Conservation (phyloP, 768 basidiomycete species). For the Sutorius australiensis region DNA sequence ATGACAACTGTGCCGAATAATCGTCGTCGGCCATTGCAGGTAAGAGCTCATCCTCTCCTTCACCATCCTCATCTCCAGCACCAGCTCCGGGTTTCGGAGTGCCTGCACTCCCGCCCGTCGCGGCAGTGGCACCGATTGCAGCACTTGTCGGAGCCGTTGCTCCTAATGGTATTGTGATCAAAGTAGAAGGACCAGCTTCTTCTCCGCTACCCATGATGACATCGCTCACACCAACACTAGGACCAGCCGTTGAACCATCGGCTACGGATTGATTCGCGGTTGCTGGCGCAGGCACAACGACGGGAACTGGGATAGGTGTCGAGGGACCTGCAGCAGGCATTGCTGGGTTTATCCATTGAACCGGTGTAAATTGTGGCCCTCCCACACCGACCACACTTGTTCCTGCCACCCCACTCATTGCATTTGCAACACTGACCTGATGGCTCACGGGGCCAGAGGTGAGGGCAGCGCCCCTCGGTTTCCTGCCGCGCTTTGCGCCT, state of each 20-base stretch:
- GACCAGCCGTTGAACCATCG: background rate
- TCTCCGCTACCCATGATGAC: slow-evolving; percentile 16
- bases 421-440: background rate
- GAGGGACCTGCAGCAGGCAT: slow-evolving; percentile 5
- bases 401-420: background rate
- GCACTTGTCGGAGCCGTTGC: background rate
- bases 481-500: slow-evolving; percentile 26
- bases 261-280: slow-evolving; percentile 10
- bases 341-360: slow-evolving; percentile 36
- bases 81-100: slow-evolving; percentile 11
- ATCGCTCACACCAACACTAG: slow-evolving; percentile 3
- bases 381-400: background rate
- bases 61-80: slow-evolving; percentile 48
- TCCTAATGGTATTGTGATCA: background rate
- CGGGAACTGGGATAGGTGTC: slow-evolving; percentile 10
- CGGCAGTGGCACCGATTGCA: background rate
- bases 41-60: slow-evolving; percentile 73
- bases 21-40: slow-evolving; percentile 89
- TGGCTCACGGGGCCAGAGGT: slow-evolving; percentile 9
- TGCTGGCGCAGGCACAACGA: background rate
- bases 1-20: slow-evolving; percentile 77
- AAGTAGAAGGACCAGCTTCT: slow-evolving; percentile 17
- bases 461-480: slow-evolving; percentile 19
- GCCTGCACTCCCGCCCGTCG: background rate
- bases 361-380: slow-evolving; percentile 31